These are phyloP conservation scores for Phytophthora pisi DNA, from an alignment of 352 stramenopile genomes.

Conservation along the genomic window DNA sequence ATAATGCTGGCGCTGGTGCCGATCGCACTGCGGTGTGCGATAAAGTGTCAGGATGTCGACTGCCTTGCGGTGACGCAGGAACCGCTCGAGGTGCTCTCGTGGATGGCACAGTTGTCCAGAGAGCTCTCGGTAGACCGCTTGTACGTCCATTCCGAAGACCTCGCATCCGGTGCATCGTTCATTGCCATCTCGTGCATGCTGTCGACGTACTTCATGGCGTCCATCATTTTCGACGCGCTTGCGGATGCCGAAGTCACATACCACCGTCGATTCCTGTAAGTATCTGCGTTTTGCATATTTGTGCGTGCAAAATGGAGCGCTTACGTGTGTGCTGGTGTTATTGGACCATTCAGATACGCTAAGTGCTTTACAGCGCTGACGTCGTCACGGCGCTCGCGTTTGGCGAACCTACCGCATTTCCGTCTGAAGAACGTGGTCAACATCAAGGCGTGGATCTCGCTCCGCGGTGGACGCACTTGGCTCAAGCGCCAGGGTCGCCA, in stretches of 20 bases:
- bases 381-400: constrained; percentile 78
- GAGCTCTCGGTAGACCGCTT: constrained; percentile 36
- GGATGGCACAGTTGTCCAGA: constrained; percentile 41
- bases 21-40: constrained; percentile 51
- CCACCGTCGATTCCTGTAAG: constrained; percentile 81
- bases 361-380: constrained; percentile 92
- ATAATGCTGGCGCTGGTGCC: constrained; percentile 66
- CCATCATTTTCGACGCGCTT: constrained; percentile 73
- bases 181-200: constrained; percentile 76
- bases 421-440: constrained; percentile 91
- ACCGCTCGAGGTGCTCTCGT: constrained; percentile 46
- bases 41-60: constrained; percentile 67
- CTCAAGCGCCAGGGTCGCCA: constrained; percentile 87
- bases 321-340: constrained; percentile 10
- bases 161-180: constrained; percentile 46
- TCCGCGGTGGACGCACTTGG: constrained; percentile 87
- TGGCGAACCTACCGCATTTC: constrained; percentile 89
- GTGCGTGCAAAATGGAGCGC: not conserved
- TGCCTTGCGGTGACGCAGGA: constrained; percentile 60
- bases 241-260: constrained; percentile 88
- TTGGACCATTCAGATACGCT: constrained; percentile 57
- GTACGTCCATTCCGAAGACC: constrained; percentile 22
- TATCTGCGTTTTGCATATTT: constrained; percentile 1
- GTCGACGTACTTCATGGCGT: constrained; percentile 79
- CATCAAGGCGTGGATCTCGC: constrained; percentile 91